Percentiles rank a stretch among this genome's conserved stretches.
phyloP scores from a whole-genome alignment of 176 grass and related monocot genomes.

The Triticum dicoccoides region DNA sequence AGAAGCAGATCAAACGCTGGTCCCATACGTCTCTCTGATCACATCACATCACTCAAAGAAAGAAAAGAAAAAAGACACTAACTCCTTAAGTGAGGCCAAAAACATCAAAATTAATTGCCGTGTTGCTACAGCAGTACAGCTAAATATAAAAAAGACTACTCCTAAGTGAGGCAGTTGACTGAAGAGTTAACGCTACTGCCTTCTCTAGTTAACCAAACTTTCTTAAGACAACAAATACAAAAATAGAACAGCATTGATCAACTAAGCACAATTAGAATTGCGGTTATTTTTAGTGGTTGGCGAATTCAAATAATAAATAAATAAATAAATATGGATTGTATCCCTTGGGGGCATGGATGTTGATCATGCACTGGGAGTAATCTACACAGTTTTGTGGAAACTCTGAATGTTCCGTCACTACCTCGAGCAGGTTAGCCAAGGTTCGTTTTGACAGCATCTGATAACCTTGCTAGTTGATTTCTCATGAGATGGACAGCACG shows the following conservation, averaged over 20 bases:
- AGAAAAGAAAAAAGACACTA: too few species aligned
- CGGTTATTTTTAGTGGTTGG: background rate
- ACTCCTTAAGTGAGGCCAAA: background rate
- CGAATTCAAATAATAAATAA: background rate
- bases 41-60: background rate
- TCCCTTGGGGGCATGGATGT: background rate
- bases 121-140: background rate
- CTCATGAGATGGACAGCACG: background rate
- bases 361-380: background rate
- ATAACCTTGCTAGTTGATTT: conserved; percentile 9
- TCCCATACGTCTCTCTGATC: background rate
- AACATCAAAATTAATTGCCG: background rate
- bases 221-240: background rate
- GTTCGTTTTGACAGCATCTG: too few species aligned
- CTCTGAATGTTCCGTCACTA: background rate
- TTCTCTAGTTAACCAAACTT: background rate
- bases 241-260: background rate
- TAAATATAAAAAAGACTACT: too few species aligned
- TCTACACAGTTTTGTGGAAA: background rate
- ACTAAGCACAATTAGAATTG: background rate
- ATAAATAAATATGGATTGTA: background rate
- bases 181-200: background rate
- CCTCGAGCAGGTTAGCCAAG: background rate
- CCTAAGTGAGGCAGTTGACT: background rate
- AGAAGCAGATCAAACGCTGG: background rate